Evolutionary conservation across 163 green algal genomes (phyloP), one percentile per base, ranked within the genome.

Genomic region (Chloroidium sp.): DNA sequence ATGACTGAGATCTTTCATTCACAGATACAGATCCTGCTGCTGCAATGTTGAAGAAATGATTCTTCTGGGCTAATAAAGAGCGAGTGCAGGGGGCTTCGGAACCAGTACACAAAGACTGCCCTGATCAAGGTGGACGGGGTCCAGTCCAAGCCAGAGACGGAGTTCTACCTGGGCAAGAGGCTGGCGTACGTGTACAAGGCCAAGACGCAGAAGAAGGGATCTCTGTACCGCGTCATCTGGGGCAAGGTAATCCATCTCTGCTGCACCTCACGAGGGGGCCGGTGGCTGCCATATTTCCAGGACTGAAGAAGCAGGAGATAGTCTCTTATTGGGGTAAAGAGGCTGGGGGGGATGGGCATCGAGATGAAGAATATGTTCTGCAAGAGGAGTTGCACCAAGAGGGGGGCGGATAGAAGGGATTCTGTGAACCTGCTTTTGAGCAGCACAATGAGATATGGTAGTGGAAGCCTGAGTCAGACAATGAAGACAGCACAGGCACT

Each of bases 171-270:
- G 72, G 97, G 97, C 87, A 97, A 97, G 88, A 87, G 90, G 69
- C 85, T 99, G 62, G 96, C 95, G 61, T 99, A 98, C 89, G 90
- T 99, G 69, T 99, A 99, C 95, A 98, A 98, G 94, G 97, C 95
- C 36, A 97, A 97, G 90, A 99, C 95, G 14, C 83, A 94, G 85
- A 98, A 96, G 90, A 93, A 98, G 90, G 93, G 93, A 85, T 93
- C 88, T 77, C 88, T 90, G 69, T 98, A 93, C 91, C 93, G 96
- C 80, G 94, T 94, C 75, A 97, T 98, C 77, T 99, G 97, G 97
- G 97, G 97, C 87, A 95, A 96, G 88, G 93, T 98, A 80, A 36
- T 36, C 36, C 36, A 36, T 36, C 36, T 36, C 85, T 85, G 1
- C 3, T 4, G 12, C 69, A 61, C 62, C 36, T 61, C 13, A 2